Evolutionary conservation across 2,329 filamentous ascomycete genomes (phyloP).

Genomic region (Pseudonectria buxi): DNA sequence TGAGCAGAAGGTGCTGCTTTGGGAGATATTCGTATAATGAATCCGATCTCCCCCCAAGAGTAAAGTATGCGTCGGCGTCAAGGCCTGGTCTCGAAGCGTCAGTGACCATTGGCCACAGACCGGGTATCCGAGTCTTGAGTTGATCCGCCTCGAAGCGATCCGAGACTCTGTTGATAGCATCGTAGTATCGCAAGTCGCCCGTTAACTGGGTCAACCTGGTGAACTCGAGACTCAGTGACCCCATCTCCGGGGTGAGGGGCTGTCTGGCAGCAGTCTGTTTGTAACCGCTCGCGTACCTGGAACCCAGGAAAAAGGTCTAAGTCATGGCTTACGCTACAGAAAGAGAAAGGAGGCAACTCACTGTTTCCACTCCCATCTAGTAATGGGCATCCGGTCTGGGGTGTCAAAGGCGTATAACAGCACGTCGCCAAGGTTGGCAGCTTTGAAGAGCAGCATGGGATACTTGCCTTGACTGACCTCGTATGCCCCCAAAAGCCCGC

Average conservation of each 20-base stretch:
- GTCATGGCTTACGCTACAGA: not conserved
- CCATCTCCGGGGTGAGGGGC: slow-evolving; percentile 27
- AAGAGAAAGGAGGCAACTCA: slow-evolving; percentile 6
- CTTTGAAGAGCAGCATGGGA: slow-evolving; percentile 49
- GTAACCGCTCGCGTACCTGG: slow-evolving; percentile 18
- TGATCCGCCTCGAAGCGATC: slow-evolving; percentile 50
- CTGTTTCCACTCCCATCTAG: slow-evolving; percentile 22
- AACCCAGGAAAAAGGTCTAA: not conserved
- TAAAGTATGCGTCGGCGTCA: slow-evolving; percentile 38
- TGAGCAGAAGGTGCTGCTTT: slow-evolving; percentile 59
- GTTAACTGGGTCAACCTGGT: slow-evolving; percentile 60
- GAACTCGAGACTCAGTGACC: slow-evolving; percentile 55
- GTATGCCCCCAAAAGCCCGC: slow-evolving; percentile 59
- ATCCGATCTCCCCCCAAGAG: slow-evolving; percentile 50
- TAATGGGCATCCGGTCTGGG: slow-evolving; percentile 53
- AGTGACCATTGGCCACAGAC: slow-evolving; percentile 55
- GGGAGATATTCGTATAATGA: slow-evolving; percentile 61
- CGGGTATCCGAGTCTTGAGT: slow-evolving; percentile 47
- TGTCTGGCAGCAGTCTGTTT: slow-evolving; percentile 15
- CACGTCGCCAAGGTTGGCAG: slow-evolving; percentile 54
- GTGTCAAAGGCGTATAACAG: slow-evolving; percentile 61
- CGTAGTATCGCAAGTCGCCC: slow-evolving; percentile 53
- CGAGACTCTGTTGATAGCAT: slow-evolving; percentile 52
- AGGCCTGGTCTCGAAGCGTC: slow-evolving; percentile 29
- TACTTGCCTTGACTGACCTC: slow-evolving; percentile 49